Evolutionary conservation across 495 filamentous ascomycete genomes (phyloP).

Genomic region (Penicillium subrubescens): DNA sequence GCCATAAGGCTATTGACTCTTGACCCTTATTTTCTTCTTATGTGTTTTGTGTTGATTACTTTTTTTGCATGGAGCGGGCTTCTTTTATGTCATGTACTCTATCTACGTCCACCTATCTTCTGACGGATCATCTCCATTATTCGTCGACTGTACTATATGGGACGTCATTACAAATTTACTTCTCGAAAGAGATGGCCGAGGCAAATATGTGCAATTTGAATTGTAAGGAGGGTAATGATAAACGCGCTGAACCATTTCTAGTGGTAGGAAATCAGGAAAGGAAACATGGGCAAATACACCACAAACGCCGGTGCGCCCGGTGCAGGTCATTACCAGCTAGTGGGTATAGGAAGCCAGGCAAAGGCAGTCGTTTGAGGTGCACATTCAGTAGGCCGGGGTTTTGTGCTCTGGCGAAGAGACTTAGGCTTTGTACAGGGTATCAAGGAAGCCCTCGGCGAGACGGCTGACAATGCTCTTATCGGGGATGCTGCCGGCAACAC

Average conservation of each 20-base stretch:
- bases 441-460: slow-evolving; percentile 87
- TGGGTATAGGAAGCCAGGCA: slow-evolving; percentile 3
- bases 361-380: slow-evolving; percentile 18
- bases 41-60: slow-evolving; percentile 18
- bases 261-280: background rate
- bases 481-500: slow-evolving; percentile 90
- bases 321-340: slow-evolving; percentile 7
- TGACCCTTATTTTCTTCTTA: slow-evolving; percentile 10
- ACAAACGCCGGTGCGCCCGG: slow-evolving; percentile 4
- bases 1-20: background rate
- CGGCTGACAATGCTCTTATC: slow-evolving; percentile 94
- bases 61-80: slow-evolving; percentile 47
- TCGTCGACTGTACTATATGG: slow-evolving; percentile 41
- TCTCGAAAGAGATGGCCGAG: slow-evolving; percentile 7
- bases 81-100: slow-evolving; percentile 35
- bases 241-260: slow-evolving; percentile 13
- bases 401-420: background rate
- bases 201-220: slow-evolving; percentile 31
- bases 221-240: slow-evolving; percentile 16
- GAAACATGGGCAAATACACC: slow-evolving; percentile 7
- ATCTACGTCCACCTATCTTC: slow-evolving; percentile 16
- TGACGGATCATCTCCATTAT: background rate
- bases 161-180: slow-evolving; percentile 10
- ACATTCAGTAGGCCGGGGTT: slow-evolving; percentile 15
- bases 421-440: slow-evolving; percentile 93